phyloP scores from a whole-genome alignment of 495 filamentous ascomycete genomes.

The Pseudoneurospora amorphoporcata region DNA sequence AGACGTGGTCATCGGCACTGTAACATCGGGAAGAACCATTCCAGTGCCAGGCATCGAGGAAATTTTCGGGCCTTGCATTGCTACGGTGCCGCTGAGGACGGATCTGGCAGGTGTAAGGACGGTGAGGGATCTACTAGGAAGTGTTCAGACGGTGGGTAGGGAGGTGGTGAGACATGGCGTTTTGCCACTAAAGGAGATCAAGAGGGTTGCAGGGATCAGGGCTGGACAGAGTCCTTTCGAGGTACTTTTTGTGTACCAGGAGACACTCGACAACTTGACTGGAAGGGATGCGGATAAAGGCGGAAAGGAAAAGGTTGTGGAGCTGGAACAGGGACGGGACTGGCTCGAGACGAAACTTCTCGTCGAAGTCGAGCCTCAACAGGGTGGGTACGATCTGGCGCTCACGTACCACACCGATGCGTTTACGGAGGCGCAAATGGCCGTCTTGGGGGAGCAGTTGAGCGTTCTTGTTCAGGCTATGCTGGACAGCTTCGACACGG shows the following conservation, averaged over 20 bases:
- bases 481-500: slow-evolving; percentile 22
- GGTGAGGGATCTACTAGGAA: slow-evolving; percentile 46
- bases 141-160: slow-evolving; percentile 50
- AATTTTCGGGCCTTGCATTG: slow-evolving; percentile 62
- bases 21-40: slow-evolving; percentile 64
- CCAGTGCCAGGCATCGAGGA: slow-evolving; percentile 55
- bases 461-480: slow-evolving; percentile 27
- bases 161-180: slow-evolving; percentile 47
- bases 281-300: slow-evolving; percentile 7
- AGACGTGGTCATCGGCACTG: slow-evolving; percentile 65
- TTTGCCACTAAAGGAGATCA: slow-evolving; percentile 57
- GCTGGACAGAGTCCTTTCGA: slow-evolving; percentile 50
- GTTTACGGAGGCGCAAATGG: slow-evolving; percentile 36
- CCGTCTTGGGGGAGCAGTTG: slow-evolving; percentile 33
- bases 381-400: slow-evolving; percentile 44
- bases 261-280: slow-evolving; percentile 39
- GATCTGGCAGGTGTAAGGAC: slow-evolving; percentile 35
- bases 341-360: slow-evolving; percentile 63
- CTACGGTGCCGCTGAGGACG: slow-evolving; percentile 56
- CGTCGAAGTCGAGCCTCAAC: slow-evolving; percentile 56
- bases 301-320: neutral
- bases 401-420: slow-evolving; percentile 36
- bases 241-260: slow-evolving; percentile 67
- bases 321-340: slow-evolving; percentile 30
- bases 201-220: slow-evolving; percentile 39